Conservation (phyloP, 2,329 filamentous ascomycete genomes). For the Claviceps sp. region DNA sequence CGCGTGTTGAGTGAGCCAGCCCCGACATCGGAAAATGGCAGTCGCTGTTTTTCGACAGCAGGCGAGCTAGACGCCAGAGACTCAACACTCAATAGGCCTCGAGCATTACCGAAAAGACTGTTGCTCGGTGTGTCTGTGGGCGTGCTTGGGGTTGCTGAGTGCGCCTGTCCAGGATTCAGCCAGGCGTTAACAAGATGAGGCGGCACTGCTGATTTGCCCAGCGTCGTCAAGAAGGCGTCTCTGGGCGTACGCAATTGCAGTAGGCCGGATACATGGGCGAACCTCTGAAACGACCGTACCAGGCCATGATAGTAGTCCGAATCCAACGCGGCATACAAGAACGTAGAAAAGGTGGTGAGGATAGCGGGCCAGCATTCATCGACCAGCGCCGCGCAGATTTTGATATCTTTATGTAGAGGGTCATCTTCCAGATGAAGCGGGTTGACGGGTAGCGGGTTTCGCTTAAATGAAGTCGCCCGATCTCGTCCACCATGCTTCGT, state of each 20-base stretch:
- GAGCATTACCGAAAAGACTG: slow-evolving; percentile 56
- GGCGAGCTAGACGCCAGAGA: slow-evolving; percentile 46
- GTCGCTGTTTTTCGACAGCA: slow-evolving; percentile 43
- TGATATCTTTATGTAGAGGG: slow-evolving; percentile 55
- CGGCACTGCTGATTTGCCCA: slow-evolving; percentile 87
- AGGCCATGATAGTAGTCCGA: slow-evolving; percentile 87
- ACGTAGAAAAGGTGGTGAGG: slow-evolving; percentile 87
- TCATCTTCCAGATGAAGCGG: slow-evolving; percentile 65
- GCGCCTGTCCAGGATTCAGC: slow-evolving; percentile 33
- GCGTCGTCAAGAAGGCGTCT: slow-evolving; percentile 86
- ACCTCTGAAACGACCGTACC: slow-evolving; percentile 85
- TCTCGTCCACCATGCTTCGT: slow-evolving; percentile 29
- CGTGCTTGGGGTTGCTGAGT: slow-evolving; percentile 30
- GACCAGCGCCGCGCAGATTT: slow-evolving; percentile 68
- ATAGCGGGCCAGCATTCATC: slow-evolving; percentile 93
- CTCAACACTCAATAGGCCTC: slow-evolving; percentile 61
- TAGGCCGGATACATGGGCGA: slow-evolving; percentile 87
- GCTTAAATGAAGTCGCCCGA: slow-evolving; percentile 55
- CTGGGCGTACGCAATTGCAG: slow-evolving; percentile 72
- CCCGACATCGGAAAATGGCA: slow-evolving; percentile 42
- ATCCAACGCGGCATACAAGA: slow-evolving; percentile 82
- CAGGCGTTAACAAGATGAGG: slow-evolving; percentile 57
- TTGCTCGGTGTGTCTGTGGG: slow-evolving; percentile 31
- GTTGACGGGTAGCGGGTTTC: slow-evolving; percentile 69
- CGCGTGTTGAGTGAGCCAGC: slow-evolving; percentile 60